Base-by-base conservation (phyloP, 495 filamentous ascomycete species). In the Hyaloscypha variabilis region DNA sequence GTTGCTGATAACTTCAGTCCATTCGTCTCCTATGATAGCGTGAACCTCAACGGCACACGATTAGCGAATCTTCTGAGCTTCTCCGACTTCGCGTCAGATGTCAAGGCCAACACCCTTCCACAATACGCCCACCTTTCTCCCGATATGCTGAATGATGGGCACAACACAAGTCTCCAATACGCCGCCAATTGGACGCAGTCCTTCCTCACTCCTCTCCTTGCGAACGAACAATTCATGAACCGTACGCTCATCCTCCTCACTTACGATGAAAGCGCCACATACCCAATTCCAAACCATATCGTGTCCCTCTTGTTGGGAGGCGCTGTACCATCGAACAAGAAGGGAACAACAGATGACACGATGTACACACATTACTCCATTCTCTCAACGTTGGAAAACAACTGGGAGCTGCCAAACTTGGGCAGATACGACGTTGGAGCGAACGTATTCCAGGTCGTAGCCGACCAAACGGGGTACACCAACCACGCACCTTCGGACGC, bases 331-430 rank as follows among this genome's bases (percentile, higher is more conserved):
- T 60, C 77, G 4, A 66, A 79, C 25, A 76, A 87, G 11, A 81
- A 79, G 68, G 86, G 86, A 29, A 88, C 86, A 13, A 75, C 71
- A 29, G 89, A 91, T 65, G 72, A 84, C 72, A 90, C 85, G 14
- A 88, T 90, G 74, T 91, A 91, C 74, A 90, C 86, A 14, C 88
- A 90, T 74, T 91, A 88, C 80, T 90, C 87, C 28, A 81, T 86
- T 57, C 79, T 91, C 53, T 83, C 88, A 6, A 86, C 87, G 8
- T 62, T 89, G 24, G 80, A 88, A 60, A 80, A 84, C 52, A 91
- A 91, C 79, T 91, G 87, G 87, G 85, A 77, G 17, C 78, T 91
- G 36, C 85, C 86, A 21, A 82, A 84, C 34, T 82, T 91, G 10
- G 89, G 89, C 13, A 81, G 89, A 68, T 91, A 87, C 78, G 88